These are phyloP conservation scores for Camellia oleifera DNA, from an alignment of 179 eudicot genomes.

Conservation along the genomic window DNA sequence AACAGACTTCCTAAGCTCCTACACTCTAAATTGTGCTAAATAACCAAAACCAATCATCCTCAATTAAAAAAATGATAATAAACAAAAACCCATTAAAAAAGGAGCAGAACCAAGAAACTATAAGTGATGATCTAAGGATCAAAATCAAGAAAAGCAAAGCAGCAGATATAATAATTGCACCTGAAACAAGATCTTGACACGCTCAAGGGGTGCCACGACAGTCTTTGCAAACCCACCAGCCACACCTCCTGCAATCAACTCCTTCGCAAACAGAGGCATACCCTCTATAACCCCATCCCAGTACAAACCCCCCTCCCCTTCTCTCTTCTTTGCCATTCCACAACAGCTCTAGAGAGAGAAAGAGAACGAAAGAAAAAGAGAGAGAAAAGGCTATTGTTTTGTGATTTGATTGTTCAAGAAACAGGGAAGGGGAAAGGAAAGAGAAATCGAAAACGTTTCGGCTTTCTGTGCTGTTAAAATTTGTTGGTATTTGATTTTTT, in stretches of 20 bases:
- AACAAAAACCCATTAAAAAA: neutral
- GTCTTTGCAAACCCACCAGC: slow-evolving; percentile 96
- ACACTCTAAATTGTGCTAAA: neutral
- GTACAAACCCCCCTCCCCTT: slow-evolving; percentile 18
- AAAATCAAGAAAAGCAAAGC: neutral
- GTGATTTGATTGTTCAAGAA: slow-evolving; percentile 1
- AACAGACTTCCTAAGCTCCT: neutral
- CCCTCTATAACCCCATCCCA: slow-evolving; percentile 35
- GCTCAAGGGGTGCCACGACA: slow-evolving; percentile 91
- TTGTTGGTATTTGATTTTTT: neutral
- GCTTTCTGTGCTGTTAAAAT: neutral
- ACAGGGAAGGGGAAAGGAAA: neutral
- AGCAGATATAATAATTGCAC: slow-evolving; percentile 24
- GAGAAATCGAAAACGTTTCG: neutral
- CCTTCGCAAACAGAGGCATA: slow-evolving; percentile 73
- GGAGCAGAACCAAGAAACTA: neutral
- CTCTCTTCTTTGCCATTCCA: slow-evolving; percentile 28
- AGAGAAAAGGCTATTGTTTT: neutral
- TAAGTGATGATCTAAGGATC: neutral
- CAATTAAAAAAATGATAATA: neutral
- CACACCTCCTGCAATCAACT: slow-evolving; percentile 82
- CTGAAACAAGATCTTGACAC: slow-evolving; percentile 93
- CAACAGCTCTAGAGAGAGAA: neutral
- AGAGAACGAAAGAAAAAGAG: slow-evolving; percentile 3
- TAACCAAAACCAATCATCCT: neutral